phyloP scores from a whole-genome alignment of 169 alveolate species.

The Babesia ovata region DNA sequence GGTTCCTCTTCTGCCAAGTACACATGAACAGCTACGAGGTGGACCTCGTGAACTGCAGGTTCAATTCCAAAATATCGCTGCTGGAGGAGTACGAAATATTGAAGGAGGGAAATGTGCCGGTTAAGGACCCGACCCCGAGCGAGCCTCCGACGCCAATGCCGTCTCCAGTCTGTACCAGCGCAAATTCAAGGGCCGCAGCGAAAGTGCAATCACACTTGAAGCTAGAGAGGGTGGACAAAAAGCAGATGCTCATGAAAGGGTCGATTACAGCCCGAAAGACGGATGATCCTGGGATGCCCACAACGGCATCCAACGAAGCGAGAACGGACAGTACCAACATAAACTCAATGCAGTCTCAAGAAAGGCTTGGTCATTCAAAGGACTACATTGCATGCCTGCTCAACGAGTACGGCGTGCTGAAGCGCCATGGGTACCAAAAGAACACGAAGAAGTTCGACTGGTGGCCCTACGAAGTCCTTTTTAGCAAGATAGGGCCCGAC shows the following conservation, averaged over 20 bases:
- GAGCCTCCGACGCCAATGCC: neutral
- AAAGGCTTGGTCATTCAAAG: neutral
- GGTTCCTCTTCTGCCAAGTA: slow-evolving; percentile 43
- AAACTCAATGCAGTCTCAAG: neutral
- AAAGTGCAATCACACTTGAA: slow-evolving; percentile 1
- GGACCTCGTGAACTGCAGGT: slow-evolving; percentile 21
- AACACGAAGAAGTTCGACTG: slow-evolving; percentile 42
- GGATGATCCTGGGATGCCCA: neutral
- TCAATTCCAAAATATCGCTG: slow-evolving; percentile 20
- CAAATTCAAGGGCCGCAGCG: neutral
- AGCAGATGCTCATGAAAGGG: neutral
- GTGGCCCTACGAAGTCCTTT: slow-evolving; percentile 42
- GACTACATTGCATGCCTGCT: slow-evolving; percentile 16
- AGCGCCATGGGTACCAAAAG: slow-evolving; percentile 28
- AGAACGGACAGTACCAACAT: neutral
- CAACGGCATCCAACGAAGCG: neutral
- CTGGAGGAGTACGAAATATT: slow-evolving; percentile 10
- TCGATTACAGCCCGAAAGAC: neutral
- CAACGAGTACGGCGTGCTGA: slow-evolving; percentile 18
- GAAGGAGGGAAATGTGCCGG: neutral
- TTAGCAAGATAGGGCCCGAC: slow-evolving; percentile 33
- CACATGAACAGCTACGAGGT: slow-evolving; percentile 39
- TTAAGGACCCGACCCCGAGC: neutral
- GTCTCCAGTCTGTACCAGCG: neutral
- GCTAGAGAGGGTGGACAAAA: neutral